phyloP scores from a whole-genome alignment of 2,329 filamentous ascomycete species.

The Tolypocladium endophyticum region DNA sequence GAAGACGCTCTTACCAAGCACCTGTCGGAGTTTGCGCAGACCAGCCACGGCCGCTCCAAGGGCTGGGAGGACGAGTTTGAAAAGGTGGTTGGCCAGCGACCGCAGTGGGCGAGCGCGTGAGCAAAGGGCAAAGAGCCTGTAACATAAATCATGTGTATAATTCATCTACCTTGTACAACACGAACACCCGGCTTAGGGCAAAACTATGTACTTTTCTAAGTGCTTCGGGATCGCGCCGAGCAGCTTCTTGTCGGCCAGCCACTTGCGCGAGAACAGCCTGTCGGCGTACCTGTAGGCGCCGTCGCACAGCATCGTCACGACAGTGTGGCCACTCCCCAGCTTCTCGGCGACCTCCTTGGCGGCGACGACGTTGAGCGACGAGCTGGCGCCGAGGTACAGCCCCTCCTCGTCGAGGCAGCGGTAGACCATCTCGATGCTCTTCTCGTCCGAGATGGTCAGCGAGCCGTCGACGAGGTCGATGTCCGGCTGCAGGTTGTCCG shows the following conservation, averaged over 20 bases:
- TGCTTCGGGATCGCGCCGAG: conserved; percentile 71
- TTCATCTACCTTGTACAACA: conserved; percentile 16
- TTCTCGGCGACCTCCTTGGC: conserved; percentile 89
- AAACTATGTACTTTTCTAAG: conserved; percentile 86
- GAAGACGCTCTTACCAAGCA: conserved; percentile 25
- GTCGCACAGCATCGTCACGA: conserved; percentile 90
- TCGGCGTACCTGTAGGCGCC: conserved; percentile 98
- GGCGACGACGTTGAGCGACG: conserved; percentile 87
- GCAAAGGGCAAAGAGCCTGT: not conserved
- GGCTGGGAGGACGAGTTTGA: conserved; percentile 15
- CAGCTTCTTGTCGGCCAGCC: conserved; percentile 80
- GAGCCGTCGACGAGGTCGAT: conserved; percentile 77
- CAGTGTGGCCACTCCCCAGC: conserved; percentile 76
- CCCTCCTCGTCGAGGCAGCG: conserved; percentile 92
- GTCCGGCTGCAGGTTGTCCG: conserved; percentile 86
- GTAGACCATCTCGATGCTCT: conserved; percentile 97
- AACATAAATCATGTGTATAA: conserved; percentile 8
- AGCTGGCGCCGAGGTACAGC: conserved; percentile 88
- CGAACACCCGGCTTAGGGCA: conserved; percentile 46
- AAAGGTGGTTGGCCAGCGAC: conserved; percentile 14
- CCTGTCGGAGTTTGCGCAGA: conserved; percentile 19
- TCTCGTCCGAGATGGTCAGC: conserved; percentile 77
- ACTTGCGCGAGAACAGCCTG: conserved; percentile 80
- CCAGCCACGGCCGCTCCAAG: conserved; percentile 3
- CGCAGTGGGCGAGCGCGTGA: conserved; percentile 13